Evolutionary conservation across 2,329 filamentous ascomycete genomes (phyloP).

Genomic region (Pseudogymnoascus sp.): DNA sequence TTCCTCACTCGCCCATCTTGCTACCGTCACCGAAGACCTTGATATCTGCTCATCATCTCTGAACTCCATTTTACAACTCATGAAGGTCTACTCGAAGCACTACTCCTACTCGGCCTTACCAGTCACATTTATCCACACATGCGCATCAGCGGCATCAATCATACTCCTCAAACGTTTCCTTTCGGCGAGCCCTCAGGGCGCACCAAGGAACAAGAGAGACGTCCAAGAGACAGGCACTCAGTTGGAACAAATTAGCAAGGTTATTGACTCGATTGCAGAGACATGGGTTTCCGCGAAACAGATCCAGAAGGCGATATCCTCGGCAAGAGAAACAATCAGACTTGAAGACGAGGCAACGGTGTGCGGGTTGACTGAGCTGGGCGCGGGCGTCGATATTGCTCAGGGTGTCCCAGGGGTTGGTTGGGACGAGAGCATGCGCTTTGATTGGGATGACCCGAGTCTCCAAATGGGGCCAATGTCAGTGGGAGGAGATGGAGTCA

Average conservation of each 20-base stretch:
- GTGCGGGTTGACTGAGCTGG: not conserved
- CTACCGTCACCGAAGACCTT: constrained; percentile 38
- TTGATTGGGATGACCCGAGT: constrained; percentile 3
- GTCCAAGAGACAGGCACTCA: constrained; percentile 42
- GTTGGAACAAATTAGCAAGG: constrained; percentile 42
- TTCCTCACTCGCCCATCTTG: constrained; percentile 34
- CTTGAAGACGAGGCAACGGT: constrained; percentile 8
- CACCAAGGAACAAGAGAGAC: constrained; percentile 23
- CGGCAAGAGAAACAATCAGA: constrained; percentile 13
- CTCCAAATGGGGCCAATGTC: constrained; percentile 8
- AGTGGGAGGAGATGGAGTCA: not conserved
- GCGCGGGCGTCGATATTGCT: not conserved
- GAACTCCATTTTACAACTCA: constrained; percentile 37
- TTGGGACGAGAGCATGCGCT: constrained; percentile 7
- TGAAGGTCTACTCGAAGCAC: constrained; percentile 38
- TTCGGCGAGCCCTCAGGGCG: constrained; percentile 19
- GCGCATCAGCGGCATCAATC: constrained; percentile 40
- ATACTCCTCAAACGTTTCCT: constrained; percentile 42
- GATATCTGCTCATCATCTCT: constrained; percentile 45
- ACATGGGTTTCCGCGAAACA: constrained; percentile 41
- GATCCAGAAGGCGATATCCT: constrained; percentile 32
- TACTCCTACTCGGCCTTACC: constrained; percentile 40
- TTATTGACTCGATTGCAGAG: constrained; percentile 45
- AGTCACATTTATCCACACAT: constrained; percentile 42
- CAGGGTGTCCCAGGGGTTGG: not conserved